These are phyloP conservation scores for Xylariales sp. DNA, from an alignment of 2,329 filamentous ascomycete genomes.

Conservation along the genomic window DNA sequence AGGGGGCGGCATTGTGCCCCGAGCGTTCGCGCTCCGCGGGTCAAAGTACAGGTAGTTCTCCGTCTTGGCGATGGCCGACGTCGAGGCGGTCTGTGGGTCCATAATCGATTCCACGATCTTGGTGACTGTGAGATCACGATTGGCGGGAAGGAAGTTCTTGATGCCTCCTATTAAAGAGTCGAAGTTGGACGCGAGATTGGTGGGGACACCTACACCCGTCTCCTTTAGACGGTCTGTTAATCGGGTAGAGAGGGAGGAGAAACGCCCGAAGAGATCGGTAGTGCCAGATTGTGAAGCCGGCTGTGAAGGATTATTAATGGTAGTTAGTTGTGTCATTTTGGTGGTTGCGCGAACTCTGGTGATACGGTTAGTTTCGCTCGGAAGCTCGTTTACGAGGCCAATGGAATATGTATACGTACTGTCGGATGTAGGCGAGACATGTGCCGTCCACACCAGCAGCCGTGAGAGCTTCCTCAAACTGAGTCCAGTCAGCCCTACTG, in stretches of 20 bases:
- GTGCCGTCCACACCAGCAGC: constrained; percentile 80
- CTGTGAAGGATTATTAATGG: constrained; percentile 79
- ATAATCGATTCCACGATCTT: constrained; percentile 99
- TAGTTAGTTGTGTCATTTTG: constrained; percentile 97
- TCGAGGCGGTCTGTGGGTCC: constrained; percentile 91
- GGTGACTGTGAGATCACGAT: constrained; percentile 94
- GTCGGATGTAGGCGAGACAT: constrained; percentile 85
- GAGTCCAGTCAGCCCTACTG: constrained; percentile 81
- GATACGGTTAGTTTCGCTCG: constrained; percentile 42
- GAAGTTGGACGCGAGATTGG: constrained; percentile 79
- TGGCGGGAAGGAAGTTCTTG: constrained; percentile 96
- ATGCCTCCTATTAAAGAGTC: constrained; percentile 95
- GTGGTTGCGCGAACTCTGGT: constrained; percentile 88
- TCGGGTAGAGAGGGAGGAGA: constrained; percentile 90
- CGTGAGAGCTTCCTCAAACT: constrained; percentile 86
- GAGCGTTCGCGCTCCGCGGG: constrained; percentile 89
- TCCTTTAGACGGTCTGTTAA: constrained; percentile 96
- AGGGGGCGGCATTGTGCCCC: constrained; percentile 88
- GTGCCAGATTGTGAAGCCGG: constrained; percentile 70
- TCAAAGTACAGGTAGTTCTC: constrained; percentile 98
- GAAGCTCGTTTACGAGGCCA: neutral
- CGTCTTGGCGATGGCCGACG: constrained; percentile 93
- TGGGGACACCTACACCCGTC: constrained; percentile 78
- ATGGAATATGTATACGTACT: constrained; percentile 63
- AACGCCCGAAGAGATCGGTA: constrained; percentile 89